A percentile compares a stretch with the other conserved stretches of the same genome.
Conservation (phyloP, 768 basidiomycete species). For the Trametes meyenii region DNA sequence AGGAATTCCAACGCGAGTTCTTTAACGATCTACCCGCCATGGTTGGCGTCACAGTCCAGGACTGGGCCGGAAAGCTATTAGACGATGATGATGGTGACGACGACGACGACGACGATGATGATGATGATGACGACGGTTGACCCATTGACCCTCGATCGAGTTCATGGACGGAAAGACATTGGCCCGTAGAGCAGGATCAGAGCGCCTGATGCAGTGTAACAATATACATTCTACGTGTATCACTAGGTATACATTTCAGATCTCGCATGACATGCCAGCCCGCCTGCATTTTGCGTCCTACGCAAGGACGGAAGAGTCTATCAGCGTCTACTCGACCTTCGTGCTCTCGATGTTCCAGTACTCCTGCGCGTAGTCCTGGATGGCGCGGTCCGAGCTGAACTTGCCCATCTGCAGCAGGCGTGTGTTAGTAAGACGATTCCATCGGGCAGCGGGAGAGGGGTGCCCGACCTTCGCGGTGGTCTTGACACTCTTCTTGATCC, state of each 20-base stretch:
- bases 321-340: slow-evolving; percentile 22
- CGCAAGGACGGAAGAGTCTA: not conserved
- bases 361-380: slow-evolving; percentile 85
- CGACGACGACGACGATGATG: not conserved
- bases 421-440: not conserved
- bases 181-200: too few relatives aligned
- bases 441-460: not conserved
- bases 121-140: not conserved
- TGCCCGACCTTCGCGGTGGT: slow-evolving; percentile 71
- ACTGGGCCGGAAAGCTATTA: not conserved
- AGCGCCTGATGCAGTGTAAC: not conserved
- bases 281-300: not conserved
- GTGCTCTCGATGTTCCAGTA: slow-evolving; percentile 37
- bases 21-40: slow-evolving; percentile 1
- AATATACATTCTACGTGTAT: slow-evolving; percentile 1
- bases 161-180: too few relatives aligned
- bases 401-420: slow-evolving; percentile 81
- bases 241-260: slow-evolving; percentile 5
- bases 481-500: slow-evolving; percentile 89
- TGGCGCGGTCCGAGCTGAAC: slow-evolving; percentile 93
- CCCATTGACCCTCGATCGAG: too few relatives aligned
- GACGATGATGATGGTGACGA: not conserved
- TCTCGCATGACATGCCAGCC: not conserved
- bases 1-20: not conserved
- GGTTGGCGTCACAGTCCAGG: slow-evolving; percentile 3